Percentiles rank a stretch among this genome's conserved stretches.
Evolutionary conservation across 2,329 filamentous ascomycete species (phyloP).

Genomic region (Tolypocladium endophyticum): DNA sequence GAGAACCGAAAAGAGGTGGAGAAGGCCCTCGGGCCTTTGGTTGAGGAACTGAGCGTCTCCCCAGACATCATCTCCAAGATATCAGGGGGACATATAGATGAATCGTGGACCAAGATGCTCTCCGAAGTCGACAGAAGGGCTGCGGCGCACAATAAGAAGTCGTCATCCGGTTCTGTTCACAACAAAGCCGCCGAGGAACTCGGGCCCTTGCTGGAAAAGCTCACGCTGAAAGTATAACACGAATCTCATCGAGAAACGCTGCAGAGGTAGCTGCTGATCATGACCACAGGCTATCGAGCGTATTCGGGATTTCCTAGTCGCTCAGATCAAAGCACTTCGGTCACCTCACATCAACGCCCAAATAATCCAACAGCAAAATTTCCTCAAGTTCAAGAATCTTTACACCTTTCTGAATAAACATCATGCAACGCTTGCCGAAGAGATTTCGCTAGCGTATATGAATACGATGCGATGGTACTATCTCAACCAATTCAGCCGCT

Average conservation of each 20-base stretch:
- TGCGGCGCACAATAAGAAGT: slow-evolving; percentile 57
- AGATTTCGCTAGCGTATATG: slow-evolving; percentile 88
- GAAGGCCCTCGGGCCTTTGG: slow-evolving; percentile 73
- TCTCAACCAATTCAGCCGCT: slow-evolving; percentile 78
- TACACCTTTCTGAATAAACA: slow-evolving; percentile 77
- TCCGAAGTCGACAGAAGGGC: slow-evolving; percentile 75
- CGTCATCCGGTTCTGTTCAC: slow-evolving; percentile 43
- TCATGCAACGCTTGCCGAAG: slow-evolving; percentile 72
- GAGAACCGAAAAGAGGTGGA: slow-evolving; percentile 87
- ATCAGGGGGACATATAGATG: slow-evolving; percentile 79
- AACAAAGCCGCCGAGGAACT: slow-evolving; percentile 76
- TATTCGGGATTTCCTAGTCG: slow-evolving; percentile 87
- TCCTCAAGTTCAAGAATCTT: slow-evolving; percentile 79
- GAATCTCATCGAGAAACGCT: not conserved
- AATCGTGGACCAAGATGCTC: slow-evolving; percentile 74
- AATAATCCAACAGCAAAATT: slow-evolving; percentile 87
- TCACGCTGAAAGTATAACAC: slow-evolving; percentile 60
- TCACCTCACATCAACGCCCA: slow-evolving; percentile 97
- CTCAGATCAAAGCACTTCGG: slow-evolving; percentile 86
- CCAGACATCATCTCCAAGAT: slow-evolving; percentile 78
- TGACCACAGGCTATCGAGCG: slow-evolving; percentile 65
- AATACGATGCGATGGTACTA: slow-evolving; percentile 99
- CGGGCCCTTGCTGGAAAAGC: slow-evolving; percentile 71
- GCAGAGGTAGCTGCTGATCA: slow-evolving; percentile 3
- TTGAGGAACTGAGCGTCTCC: slow-evolving; percentile 85